phyloP scores from a whole-genome alignment of 2,329 filamentous ascomycete species.

The Peltaster fructicola region DNA sequence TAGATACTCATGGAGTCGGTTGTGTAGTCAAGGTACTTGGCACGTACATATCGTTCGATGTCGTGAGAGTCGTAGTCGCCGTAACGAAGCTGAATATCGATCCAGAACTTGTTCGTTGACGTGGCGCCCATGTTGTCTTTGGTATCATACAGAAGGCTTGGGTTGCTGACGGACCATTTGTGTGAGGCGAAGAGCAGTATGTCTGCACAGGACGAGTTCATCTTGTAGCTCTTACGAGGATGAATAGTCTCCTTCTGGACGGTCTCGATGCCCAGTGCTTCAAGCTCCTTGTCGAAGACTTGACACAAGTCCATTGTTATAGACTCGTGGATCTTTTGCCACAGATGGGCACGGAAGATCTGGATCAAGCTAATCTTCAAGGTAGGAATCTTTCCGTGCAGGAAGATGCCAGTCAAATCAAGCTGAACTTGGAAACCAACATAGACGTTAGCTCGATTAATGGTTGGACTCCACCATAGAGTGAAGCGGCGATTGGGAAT shows the following conservation, averaged over 20 bases:
- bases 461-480: constrained; percentile 68
- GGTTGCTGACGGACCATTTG: constrained; percentile 95
- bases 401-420: constrained; percentile 93
- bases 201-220: constrained; percentile 98
- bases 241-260: constrained; percentile 99
- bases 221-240: constrained; percentile 98
- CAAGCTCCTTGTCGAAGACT: constrained; percentile 92
- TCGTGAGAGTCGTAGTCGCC: constrained; percentile 98
- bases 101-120: constrained; percentile 98
- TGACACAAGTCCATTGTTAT: constrained; percentile 98
- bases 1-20: constrained; percentile 98
- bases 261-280: constrained; percentile 88
- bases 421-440: constrained; percentile 99
- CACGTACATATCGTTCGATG: constrained; percentile 91
- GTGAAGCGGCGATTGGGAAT: constrained; percentile 98
- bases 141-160: constrained; percentile 84
- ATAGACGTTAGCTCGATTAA: constrained; percentile 69
- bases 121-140: constrained; percentile 89
- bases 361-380: constrained; percentile 96
- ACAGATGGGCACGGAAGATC: constrained; percentile 98
- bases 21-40: constrained; percentile 97
- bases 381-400: constrained; percentile 97
- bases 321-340: constrained; percentile 98
- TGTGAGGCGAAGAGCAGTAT: constrained; percentile 93
- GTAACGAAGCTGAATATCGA: constrained; percentile 91